These are phyloP conservation scores for Geoglossum glabrum DNA, from an alignment of 495 filamentous ascomycete species.

Conservation along the genomic window DNA sequence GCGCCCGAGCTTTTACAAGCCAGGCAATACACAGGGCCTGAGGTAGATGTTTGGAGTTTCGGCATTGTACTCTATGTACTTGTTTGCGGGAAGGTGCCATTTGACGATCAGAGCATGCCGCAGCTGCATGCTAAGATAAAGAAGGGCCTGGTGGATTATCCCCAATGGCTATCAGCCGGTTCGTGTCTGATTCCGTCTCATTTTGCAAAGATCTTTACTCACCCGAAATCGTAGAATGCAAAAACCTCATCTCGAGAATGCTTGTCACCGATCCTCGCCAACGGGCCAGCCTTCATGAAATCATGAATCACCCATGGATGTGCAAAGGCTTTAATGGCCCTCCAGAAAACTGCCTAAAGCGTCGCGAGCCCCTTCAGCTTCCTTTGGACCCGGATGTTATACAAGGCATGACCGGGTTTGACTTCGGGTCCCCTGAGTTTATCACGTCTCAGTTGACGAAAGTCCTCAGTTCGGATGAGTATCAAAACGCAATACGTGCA, in stretches of 20 bases:
- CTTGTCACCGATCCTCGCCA: slow-evolving; percentile 84
- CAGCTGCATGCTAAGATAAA: slow-evolving; percentile 98
- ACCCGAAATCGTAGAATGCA: slow-evolving; percentile 47
- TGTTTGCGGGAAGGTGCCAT: slow-evolving; percentile 95
- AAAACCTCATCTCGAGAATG: slow-evolving; percentile 86
- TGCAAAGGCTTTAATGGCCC: slow-evolving; percentile 72
- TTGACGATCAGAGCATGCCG: slow-evolving; percentile 98
- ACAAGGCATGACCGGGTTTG: slow-evolving; percentile 91
- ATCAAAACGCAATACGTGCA: slow-evolving; percentile 55
- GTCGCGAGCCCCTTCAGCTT: slow-evolving; percentile 63
- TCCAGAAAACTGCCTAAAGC: slow-evolving; percentile 77
- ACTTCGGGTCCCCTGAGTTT: slow-evolving; percentile 73
- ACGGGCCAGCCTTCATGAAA: slow-evolving; percentile 70
- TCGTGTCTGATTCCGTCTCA: slow-evolving; percentile 15
- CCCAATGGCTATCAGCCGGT: slow-evolving; percentile 79
- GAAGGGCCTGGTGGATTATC: slow-evolving; percentile 88
- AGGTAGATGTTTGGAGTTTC: slow-evolving; percentile 98
- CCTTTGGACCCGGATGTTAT: slow-evolving; percentile 72
- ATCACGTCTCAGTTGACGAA: slow-evolving; percentile 68
- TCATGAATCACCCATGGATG: slow-evolving; percentile 96
- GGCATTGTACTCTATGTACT: slow-evolving; percentile 97
- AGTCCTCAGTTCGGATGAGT: slow-evolving; percentile 75
- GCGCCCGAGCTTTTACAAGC: slow-evolving; percentile 90
- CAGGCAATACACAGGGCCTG: slow-evolving; percentile 82
- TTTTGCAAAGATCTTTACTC: slow-evolving; percentile 11